Conservation (phyloP, 805 yeast species). For the Wickerhamiella domercqiae region DNA sequence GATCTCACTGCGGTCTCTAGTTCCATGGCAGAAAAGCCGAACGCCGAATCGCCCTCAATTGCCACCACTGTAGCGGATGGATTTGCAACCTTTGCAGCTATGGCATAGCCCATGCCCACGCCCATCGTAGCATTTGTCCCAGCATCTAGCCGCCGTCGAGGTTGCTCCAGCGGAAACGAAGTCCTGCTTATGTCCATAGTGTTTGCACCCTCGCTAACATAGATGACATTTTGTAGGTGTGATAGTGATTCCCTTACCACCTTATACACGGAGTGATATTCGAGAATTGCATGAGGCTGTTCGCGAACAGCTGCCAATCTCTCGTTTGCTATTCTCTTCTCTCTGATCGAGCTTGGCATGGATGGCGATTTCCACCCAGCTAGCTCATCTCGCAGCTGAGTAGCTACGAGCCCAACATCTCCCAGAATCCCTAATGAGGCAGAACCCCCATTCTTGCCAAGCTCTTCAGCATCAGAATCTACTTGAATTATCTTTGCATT, state of each 20-base stretch:
- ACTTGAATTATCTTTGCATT: conserved; percentile 41
- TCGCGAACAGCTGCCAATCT: conserved; percentile 22
- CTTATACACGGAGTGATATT: conserved; percentile 41
- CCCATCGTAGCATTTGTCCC: conserved; percentile 76
- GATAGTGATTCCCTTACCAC: conserved; percentile 30
- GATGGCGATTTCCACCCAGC: conserved; percentile 25
- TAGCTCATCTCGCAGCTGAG: conserved; percentile 24
- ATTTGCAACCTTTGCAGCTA: conserved; percentile 38
- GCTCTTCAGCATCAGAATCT: conserved; percentile 37
- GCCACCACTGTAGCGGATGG: conserved; percentile 36
- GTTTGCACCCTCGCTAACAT: conserved; percentile 59
- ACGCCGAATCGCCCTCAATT: conserved; percentile 64
- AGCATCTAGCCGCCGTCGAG: conserved; percentile 48
- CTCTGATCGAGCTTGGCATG: conserved; percentile 19
- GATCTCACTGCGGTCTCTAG: conserved; percentile 52
- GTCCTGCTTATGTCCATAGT: conserved; percentile 60
- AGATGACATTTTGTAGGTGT: conserved; percentile 21
- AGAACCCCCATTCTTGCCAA: conserved; percentile 32
- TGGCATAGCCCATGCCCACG: conserved; percentile 53
- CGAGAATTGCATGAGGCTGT: conserved; percentile 20
- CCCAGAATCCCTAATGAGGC: conserved; percentile 37
- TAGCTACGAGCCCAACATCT: conserved; percentile 32
- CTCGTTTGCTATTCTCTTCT: conserved; percentile 21
- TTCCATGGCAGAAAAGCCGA: conserved; percentile 61
- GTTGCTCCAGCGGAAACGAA: conserved; percentile 38